These are phyloP conservation scores for Gossypium turneri DNA, from an alignment of 345 rosid genomes.

Conservation along the genomic window DNA sequence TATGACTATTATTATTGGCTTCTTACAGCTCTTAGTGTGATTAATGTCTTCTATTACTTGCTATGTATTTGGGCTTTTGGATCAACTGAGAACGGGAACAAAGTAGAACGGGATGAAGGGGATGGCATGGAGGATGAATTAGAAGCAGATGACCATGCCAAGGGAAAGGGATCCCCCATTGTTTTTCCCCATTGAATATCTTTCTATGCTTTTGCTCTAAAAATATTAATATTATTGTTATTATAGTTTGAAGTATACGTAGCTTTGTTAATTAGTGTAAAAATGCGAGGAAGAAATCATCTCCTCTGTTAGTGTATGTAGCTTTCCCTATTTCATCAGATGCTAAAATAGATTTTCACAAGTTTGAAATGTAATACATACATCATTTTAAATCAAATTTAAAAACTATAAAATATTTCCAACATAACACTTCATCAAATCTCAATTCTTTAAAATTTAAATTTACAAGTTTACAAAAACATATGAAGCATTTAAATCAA, in stretches of 20 bases:
- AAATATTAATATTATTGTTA: neutral
- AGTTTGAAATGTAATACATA: too few relatives aligned
- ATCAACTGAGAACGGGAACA: slow-evolving; percentile 26
- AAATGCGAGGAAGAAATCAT: neutral
- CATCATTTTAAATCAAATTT: too few relatives aligned
- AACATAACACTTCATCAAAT: too few relatives aligned
- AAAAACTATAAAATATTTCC: too few relatives aligned
- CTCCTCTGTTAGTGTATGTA: neutral
- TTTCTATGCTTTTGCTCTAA: neutral
- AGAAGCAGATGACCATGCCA: neutral
- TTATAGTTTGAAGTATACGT: neutral
- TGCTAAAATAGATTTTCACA: too few relatives aligned
- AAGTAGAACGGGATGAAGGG: slow-evolving; percentile 30
- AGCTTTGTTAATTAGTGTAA: neutral
- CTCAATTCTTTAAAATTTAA: too few relatives aligned
- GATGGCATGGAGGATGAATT: neutral
- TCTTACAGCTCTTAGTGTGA: slow-evolving; percentile 26
- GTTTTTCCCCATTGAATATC: neutral
- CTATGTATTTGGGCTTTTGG: slow-evolving; percentile 39
- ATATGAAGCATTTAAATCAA: too few relatives aligned
- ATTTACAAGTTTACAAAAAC: too few relatives aligned
- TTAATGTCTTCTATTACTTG: slow-evolving; percentile 40
- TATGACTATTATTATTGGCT: slow-evolving; percentile 60
- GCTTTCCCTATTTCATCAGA: neutral
- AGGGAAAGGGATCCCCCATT: neutral